Percentiles rank a stretch among this genome's conserved stretches.
Conservation (phyloP, 768 basidiomycete species). For the Russula vinacea region DNA sequence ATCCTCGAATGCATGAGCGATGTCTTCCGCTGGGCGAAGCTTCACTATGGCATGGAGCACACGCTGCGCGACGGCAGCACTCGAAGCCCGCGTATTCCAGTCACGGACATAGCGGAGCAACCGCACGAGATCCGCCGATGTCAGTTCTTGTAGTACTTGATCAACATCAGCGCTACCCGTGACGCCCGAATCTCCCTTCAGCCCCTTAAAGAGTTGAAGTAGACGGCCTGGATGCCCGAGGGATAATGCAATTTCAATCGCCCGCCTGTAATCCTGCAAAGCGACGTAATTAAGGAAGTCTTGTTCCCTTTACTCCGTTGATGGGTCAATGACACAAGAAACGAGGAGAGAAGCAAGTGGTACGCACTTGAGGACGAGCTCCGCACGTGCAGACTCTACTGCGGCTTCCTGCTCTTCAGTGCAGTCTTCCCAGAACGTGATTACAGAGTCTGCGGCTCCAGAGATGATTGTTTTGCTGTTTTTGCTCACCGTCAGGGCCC, state of each 20-base stretch:
- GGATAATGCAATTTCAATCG: conserved; percentile 85
- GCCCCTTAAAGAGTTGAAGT: conserved; percentile 68
- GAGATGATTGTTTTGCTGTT: conserved; percentile 87
- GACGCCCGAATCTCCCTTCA: conserved; percentile 43
- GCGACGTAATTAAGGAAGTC: conserved; percentile 89
- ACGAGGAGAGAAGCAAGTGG: not conserved
- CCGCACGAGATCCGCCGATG: conserved; percentile 69
- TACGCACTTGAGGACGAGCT: conserved; percentile 77
- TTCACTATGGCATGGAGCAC: conserved; percentile 81
- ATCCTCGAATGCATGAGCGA: conserved; percentile 58
- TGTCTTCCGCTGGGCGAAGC: conserved; percentile 67
- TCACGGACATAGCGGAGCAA: conserved; percentile 78
- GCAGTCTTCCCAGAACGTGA: conserved; percentile 96
- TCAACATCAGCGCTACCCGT: conserved; percentile 78
- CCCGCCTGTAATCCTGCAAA: conserved; percentile 84
- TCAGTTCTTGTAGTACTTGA: conserved; percentile 71
- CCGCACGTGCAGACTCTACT: conserved; percentile 66
- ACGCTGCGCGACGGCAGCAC: conserved; percentile 78
- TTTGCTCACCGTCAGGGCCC: conserved; percentile 82
- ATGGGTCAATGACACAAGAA: conserved; percentile 1
- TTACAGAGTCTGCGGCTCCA: conserved; percentile 92
- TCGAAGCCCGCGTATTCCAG: conserved; percentile 96
- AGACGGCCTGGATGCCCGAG: conserved; percentile 93
- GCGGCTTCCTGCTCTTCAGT: conserved; percentile 79
- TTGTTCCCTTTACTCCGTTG: conserved; percentile 71